Evolutionary conservation across 176 grass and related monocot genomes (phyloP), one percentile per base, ranked within the genome.

Genomic region (Bromus sterilis): DNA sequence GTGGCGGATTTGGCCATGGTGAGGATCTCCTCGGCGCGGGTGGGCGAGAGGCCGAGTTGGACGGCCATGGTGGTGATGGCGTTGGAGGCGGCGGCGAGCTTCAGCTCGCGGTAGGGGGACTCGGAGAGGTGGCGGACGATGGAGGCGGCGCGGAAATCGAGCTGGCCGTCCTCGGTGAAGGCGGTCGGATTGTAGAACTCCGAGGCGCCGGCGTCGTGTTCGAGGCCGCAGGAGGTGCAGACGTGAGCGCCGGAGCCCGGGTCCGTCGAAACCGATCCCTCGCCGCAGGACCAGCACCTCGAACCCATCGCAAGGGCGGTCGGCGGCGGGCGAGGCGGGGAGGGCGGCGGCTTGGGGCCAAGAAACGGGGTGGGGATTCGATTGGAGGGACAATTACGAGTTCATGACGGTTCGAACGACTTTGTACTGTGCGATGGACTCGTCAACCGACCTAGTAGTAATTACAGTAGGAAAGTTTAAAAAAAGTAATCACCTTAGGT

Each of bases 61-160:
- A 81, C 21, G 11, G 82, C 59, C 29, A 83, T 13, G 14, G 66
- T 56, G 15, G 21, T 71, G 57, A 90, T 44, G 71, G 61, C 36
- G n/a, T 24, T 39, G 6, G 78, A 51, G 59, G 91, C 88, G n/a
- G 21, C 73, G 7, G 15, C 8, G 26, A 85, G 26, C 42, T 90
- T 90, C 25, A 67, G 82, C n/a, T 93, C 84, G n/a, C 44, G 84
- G 79, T 85, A 85, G 59, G 76, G 76, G 7, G 78, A 82, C 9
- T 85, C 26, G 25, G 78, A 57, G 70, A 13, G 34, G 41, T 77
- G 62, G 16, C 40, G 44, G 31, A 90, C 15, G 60, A 76, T 21
- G 69, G 61, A 78, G 58, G 41, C 16, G 57, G 49, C 80, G 49
- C 84, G 65, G 46, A 10, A 2, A 37, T 89, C 85, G 40, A 79